Evolutionary conservation across 306 rosid genomes (phyloP).

Genomic region (Crataegus laevigata): DNA sequence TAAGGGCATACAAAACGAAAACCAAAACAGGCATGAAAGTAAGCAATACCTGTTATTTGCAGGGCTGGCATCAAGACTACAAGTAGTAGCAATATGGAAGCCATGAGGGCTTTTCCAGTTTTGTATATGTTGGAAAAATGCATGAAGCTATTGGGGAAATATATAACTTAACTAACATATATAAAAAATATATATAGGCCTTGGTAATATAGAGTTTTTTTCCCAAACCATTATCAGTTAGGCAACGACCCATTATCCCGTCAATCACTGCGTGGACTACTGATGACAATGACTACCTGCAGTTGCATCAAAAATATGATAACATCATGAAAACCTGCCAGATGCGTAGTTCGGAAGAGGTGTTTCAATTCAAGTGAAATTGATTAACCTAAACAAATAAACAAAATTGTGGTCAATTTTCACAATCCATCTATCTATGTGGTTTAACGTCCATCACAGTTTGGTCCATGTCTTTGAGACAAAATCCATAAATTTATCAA

Average conservation of each 20-base stretch:
- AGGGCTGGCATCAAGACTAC: conserved; percentile 9
- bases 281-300: background rate
- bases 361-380: background rate
- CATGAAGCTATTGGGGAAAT: background rate
- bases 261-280: background rate
- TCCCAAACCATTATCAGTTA: background rate
- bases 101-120: background rate
- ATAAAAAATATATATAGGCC: background rate
- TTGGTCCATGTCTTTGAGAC: too few relatives aligned
- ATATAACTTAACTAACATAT: background rate
- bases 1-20: background rate
- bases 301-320: background rate
- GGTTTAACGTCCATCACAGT: too few relatives aligned
- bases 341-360: background rate
- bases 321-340: background rate
- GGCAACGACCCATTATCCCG: background rate
- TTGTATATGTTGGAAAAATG: background rate
- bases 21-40: background rate
- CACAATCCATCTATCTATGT: background rate
- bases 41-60: conserved; percentile 1
- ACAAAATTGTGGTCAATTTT: background rate
- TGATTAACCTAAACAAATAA: background rate
- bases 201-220: background rate
- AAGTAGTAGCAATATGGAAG: conserved; percentile 8
- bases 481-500: too few relatives aligned